Evolutionary conservation across 2,329 filamentous ascomycete species (phyloP), one percentile per base, ranked within the genome.

Genomic region (Colletotrichum sidae): DNA sequence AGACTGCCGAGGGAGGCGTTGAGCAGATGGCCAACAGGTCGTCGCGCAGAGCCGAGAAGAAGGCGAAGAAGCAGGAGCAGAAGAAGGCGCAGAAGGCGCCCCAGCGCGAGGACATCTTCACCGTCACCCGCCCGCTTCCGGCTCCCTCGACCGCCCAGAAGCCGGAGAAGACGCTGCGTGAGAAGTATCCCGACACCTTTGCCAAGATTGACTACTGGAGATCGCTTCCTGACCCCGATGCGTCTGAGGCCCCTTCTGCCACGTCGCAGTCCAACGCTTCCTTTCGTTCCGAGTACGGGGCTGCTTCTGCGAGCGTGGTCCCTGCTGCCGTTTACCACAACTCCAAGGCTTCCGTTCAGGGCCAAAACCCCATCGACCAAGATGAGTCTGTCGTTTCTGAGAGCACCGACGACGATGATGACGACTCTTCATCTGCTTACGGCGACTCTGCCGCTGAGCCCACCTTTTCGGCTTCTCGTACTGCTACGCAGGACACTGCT

Each of bases 31-130:
- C 25, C n/a, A 61, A 34, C 46, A 60, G 55, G 12, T 17, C 62
- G 12, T 60, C 51, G 3, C 62, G 62, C 10, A 54, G 62, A 51
- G 46, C 62, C 12, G 51, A 65, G 6, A 55, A 61, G 46, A 61
- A 65, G 45, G 62, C 51, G 3, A 50, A 65, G 39, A 65, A 61
- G 39, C 55, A 65, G 45, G 62, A 57, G 33, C 45, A 65, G 25
- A 65, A 61, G 38, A 62, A 62, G 15, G 45, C 53, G 3, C 59
- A 57, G 11, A 56, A 56, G 51, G 51, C 51, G 11, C 13, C 50
- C 39, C 51, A 55, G 10, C 51, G 51, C 13, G 57, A 61, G 35
- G 17, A 17, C 12, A 17, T 47, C 11, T 15, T 41, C 45, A 13
- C 53, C 17, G 15, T 34, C 34, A 33, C 33, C 17, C 17, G 8